Conservation (phyloP, 257 asterid genomes). For the Solanum dulcamara region DNA sequence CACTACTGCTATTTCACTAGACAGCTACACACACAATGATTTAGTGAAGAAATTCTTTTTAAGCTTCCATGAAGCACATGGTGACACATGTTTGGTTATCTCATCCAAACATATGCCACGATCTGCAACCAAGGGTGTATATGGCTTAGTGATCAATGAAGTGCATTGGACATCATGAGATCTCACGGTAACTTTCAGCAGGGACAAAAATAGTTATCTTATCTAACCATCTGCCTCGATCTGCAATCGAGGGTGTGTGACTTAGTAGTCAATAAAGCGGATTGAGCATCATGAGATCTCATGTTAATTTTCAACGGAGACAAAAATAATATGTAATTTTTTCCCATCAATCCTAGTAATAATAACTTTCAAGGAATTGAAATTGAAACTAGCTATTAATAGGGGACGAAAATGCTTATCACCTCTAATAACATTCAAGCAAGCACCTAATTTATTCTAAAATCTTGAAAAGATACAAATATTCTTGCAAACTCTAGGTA, state of each 20-base stretch:
- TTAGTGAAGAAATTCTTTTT: not conserved
- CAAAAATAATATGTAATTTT: not conserved
- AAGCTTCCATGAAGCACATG: not conserved
- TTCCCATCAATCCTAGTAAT: not conserved
- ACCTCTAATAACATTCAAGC: not conserved
- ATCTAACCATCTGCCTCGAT: not conserved
- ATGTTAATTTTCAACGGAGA: not conserved
- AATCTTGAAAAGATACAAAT: not conserved
- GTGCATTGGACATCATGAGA: not conserved
- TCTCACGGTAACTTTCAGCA: not conserved
- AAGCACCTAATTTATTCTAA: not conserved
- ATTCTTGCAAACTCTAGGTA: not conserved
- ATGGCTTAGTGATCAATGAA: not conserved
- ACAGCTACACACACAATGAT: not conserved
- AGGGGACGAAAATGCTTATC: not conserved
- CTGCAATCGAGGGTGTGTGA: not conserved
- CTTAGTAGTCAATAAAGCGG: not conserved
- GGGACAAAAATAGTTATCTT: not conserved
- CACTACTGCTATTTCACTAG: not conserved
- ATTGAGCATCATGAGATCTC: not conserved
- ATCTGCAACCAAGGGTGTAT: not conserved
- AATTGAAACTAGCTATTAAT: not conserved
- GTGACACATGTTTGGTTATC: not conserved
- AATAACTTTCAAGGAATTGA: not conserved
- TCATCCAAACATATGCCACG: not conserved